A percentile compares a stretch with the other conserved stretches of the same genome.
phyloP scores from a whole-genome alignment of 2,329 filamentous ascomycete species.

The Pezicula rhizophila region DNA sequence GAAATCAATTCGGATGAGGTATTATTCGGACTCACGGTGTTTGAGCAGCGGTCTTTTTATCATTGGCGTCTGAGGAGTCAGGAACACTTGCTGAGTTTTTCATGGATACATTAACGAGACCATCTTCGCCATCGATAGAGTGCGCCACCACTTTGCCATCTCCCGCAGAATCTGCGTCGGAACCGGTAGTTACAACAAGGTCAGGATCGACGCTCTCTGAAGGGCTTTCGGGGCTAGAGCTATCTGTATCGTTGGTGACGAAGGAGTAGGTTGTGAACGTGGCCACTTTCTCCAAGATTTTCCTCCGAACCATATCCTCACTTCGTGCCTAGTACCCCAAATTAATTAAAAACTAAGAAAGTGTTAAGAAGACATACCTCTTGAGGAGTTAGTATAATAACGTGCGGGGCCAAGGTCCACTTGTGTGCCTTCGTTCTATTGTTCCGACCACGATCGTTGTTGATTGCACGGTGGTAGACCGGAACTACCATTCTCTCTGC shows the following conservation, averaged over 20 bases:
- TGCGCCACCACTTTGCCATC: slow-evolving; percentile 68
- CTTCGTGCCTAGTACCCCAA: slow-evolving; percentile 35
- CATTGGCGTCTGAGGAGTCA: slow-evolving; percentile 5
- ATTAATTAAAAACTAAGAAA: slow-evolving; percentile 11
- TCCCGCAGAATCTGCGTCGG: slow-evolving; percentile 59
- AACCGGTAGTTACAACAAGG: slow-evolving; percentile 58
- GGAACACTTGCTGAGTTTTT: slow-evolving; percentile 44
- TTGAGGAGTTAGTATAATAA: slow-evolving; percentile 68
- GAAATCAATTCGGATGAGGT: background rate
- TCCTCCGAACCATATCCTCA: slow-evolving; percentile 70
- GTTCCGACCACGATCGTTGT: slow-evolving; percentile 26
- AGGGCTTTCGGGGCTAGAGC: slow-evolving; percentile 31
- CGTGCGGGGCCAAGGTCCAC: slow-evolving; percentile 48
- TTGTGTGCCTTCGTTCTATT: slow-evolving; percentile 20
- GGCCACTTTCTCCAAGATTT: slow-evolving; percentile 69
- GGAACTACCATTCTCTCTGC: slow-evolving; percentile 66
- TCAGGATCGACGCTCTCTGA: slow-evolving; percentile 60
- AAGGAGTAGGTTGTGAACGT: slow-evolving; percentile 71
- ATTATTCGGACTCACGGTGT: background rate
- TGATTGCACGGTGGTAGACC: slow-evolving; percentile 54
- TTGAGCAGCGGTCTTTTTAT: slow-evolving; percentile 9
- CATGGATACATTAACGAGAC: slow-evolving; percentile 86
- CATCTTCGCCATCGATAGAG: slow-evolving; percentile 83
- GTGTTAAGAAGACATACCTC: slow-evolving; percentile 45
- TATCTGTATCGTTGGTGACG: slow-evolving; percentile 24